These are phyloP conservation scores for Stephanodiscus triporus DNA, from an alignment of 108 stramenopile genomes.

Conservation along the genomic window DNA sequence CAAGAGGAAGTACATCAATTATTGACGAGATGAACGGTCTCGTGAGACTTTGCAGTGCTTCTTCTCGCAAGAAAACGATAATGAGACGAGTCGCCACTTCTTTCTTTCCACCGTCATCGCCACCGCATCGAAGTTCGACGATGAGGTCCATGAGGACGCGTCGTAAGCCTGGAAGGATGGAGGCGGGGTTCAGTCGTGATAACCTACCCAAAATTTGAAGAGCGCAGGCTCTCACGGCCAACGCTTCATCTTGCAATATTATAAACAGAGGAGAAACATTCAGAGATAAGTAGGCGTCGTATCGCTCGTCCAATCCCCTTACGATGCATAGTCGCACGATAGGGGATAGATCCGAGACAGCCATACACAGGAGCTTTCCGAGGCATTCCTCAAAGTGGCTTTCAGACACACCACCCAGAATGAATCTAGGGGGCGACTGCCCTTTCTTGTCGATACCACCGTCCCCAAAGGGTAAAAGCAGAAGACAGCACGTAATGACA, in stretches of 20 bases:
- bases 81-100: conserved; percentile 84
- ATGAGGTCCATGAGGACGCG: conserved; percentile 74
- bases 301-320: conserved; percentile 77
- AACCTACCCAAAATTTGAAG: conserved; percentile 87
- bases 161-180: conserved; percentile 79
- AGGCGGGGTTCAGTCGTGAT: conserved; percentile 84
- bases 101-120: conserved; percentile 67
- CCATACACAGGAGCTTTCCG: conserved; percentile 71
- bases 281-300: conserved; percentile 83
- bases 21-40: conserved; percentile 76
- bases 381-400: conserved; percentile 85
- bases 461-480: conserved; percentile 67
- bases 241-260: conserved; percentile 87
- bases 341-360: conserved; percentile 85
- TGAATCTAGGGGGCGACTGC: conserved; percentile 30
- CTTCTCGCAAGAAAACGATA: conserved; percentile 76
- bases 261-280: conserved; percentile 89
- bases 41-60: conserved; percentile 73
- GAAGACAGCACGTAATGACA: conserved; percentile 75
- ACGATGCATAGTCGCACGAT: conserved; percentile 88
- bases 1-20: conserved; percentile 69
- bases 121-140: conserved; percentile 77
- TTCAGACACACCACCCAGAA: conserved; percentile 62
- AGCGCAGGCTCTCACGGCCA: conserved; percentile 80
- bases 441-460: conserved; percentile 12